phyloP scores from a whole-genome alignment of 176 grass and related monocot species.

The Tillandsia fasciculata region DNA sequence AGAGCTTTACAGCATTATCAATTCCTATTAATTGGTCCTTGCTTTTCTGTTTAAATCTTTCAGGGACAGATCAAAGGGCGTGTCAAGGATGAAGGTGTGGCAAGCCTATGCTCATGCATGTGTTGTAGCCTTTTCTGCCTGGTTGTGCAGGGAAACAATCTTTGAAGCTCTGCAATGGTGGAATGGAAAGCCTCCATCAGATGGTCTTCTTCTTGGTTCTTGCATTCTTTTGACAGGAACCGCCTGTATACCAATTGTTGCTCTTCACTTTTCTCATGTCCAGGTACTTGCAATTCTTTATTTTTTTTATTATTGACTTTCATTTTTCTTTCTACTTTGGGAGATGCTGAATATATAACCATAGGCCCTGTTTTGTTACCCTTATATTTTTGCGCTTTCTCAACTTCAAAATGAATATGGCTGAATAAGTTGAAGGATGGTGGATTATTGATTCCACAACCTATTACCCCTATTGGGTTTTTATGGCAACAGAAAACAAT shows the following conservation, averaged over 20 bases:
- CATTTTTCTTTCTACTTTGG: no score
- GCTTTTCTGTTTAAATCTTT: conserved; percentile 8
- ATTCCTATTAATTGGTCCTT: conserved; percentile 14
- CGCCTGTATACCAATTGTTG: conserved; percentile 80
- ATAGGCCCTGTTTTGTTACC: no score
- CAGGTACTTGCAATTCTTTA: conserved; percentile 46
- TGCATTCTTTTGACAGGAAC: conserved; percentile 68
- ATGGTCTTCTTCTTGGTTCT: conserved; percentile 83
- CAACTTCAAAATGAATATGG: no score
- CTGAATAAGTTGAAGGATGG: no score
- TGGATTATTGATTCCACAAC: no score
- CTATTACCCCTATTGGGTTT: no score
- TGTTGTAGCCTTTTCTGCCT: conserved; percentile 71
- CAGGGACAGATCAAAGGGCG: conserved; percentile 80
- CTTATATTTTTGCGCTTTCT: no score
- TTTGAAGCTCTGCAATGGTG: conserved; percentile 97
- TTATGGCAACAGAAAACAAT: no score
- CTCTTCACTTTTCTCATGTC: conserved; percentile 78
- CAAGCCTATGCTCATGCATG: conserved; percentile 89
- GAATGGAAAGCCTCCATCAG: conserved; percentile 86
- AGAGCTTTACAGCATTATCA: not conserved
- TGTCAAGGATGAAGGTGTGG: conserved; percentile 83
- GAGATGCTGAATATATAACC: no score
- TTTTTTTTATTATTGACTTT: not conserved
- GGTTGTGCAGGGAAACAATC: conserved; percentile 91